These are phyloP conservation scores for Aureobasidium sp. DNA, from an alignment of 2,329 filamentous ascomycete species.

Conservation along the genomic window DNA sequence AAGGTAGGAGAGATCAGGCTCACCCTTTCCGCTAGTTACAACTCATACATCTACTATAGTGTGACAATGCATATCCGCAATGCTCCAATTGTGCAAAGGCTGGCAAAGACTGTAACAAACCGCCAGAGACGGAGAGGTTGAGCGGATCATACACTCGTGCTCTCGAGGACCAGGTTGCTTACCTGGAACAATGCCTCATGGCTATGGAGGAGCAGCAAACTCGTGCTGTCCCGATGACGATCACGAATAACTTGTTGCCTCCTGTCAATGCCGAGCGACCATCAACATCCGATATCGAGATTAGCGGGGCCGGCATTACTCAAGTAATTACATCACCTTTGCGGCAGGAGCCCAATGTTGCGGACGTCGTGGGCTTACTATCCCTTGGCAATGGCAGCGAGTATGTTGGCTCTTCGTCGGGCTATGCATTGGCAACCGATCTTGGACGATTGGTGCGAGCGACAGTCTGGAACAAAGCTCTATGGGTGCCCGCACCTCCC, in stretches of 20 bases:
- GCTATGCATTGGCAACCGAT: neutral
- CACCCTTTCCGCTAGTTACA: neutral
- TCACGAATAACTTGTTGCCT: neutral
- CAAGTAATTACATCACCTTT: neutral
- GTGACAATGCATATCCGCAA: neutral
- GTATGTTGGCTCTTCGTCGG: neutral
- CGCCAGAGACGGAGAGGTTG: neutral
- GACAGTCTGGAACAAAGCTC: conserved; percentile 2
- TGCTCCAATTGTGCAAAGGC: neutral
- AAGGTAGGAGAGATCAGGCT: neutral
- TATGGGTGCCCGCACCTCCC: neutral
- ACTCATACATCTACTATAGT: neutral
- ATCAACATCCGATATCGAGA: neutral
- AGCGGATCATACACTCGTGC: neutral
- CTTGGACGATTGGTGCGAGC: neutral
- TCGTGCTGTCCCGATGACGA: neutral
- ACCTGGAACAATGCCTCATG: neutral
- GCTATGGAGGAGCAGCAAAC: neutral
- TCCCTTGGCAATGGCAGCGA: neutral
- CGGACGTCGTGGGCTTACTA: neutral
- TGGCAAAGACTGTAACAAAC: neutral
- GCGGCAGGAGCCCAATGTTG: neutral
- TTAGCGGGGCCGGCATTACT: neutral
- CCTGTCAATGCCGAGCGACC: neutral
- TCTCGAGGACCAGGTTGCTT: neutral